Conservation (phyloP, 192 early-diverging fungal species). For the Coemansia asiatica region DNA sequence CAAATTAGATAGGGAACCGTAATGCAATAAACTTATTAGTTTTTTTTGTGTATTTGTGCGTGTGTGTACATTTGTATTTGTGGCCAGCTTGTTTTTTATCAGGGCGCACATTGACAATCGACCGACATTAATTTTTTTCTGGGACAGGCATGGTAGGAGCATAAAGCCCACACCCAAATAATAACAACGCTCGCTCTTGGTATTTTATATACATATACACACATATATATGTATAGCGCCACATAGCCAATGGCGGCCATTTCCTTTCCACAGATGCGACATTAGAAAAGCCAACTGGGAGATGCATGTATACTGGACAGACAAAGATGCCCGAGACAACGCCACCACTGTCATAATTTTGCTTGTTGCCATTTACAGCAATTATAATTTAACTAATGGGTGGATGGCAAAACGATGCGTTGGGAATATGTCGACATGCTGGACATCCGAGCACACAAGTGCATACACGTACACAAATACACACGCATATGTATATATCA, state of each 20-base stretch:
- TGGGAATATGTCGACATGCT: not conserved
- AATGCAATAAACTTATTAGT: not conserved
- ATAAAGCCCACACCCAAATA: not conserved
- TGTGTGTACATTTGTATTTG: not conserved
- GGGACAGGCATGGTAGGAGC: not conserved
- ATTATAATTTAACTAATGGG: not conserved
- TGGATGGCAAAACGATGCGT: not conserved
- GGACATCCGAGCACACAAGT: not conserved
- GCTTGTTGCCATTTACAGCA: not conserved
- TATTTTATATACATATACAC: not conserved
- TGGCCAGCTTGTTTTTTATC: not conserved
- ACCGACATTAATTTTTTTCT: not conserved
- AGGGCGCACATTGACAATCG: constrained; percentile 1
- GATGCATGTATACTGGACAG: not conserved
- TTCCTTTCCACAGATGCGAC: not conserved
- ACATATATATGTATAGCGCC: too few relatives aligned
- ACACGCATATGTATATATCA: not conserved
- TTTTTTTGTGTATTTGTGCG: not conserved
- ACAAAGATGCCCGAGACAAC: not conserved
- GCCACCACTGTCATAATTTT: not conserved
- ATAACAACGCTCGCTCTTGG: not conserved
- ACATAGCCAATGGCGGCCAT: not conserved
- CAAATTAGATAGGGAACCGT: not conserved
- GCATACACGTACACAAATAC: not conserved
- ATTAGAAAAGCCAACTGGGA: not conserved